Evolutionary conservation across 176 grass and related monocot species (phyloP).

Genomic region (Themeda triandra): DNA sequence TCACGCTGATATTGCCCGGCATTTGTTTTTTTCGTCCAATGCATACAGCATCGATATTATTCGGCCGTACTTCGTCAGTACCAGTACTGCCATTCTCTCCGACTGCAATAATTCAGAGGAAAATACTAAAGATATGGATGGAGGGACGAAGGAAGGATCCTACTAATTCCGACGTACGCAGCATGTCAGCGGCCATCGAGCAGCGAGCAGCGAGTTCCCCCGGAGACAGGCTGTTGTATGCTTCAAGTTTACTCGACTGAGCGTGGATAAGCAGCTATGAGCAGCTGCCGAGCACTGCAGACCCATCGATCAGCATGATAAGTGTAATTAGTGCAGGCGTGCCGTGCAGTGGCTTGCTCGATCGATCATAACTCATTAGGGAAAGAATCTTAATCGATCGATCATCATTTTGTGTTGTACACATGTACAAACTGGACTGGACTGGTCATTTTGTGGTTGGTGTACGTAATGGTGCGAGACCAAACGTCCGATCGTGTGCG

Average conservation of each 20-base stretch:
- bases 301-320: slow-evolving; percentile 9
- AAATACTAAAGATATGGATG: not conserved
- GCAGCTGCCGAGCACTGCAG: not conserved
- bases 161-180: slow-evolving; percentile 13
- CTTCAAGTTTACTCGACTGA: slow-evolving; percentile 45
- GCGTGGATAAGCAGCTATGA: slow-evolving; percentile 25
- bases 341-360: slow-evolving; percentile 2
- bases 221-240: slow-evolving; percentile 33
- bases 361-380: not conserved
- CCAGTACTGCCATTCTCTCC: not conserved
- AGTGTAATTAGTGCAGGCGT: slow-evolving; percentile 23
- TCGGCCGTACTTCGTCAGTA: not conserved
- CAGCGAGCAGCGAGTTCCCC: not conserved
- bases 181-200: slow-evolving; percentile 19
- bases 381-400: not conserved
- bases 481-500: no score
- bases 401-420: slow-evolving; percentile 9
- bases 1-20: not conserved
- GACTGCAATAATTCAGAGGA: slow-evolving; percentile 32
- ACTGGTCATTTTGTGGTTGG: not conserved
- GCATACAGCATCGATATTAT: not conserved
- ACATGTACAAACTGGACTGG: not conserved
- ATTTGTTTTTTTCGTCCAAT: not conserved
- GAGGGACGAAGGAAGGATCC: not conserved
- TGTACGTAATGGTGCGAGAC: not conserved